Evolutionary conservation across 129 eudicot genomes (phyloP).

Genomic region (Artemisia annua): DNA sequence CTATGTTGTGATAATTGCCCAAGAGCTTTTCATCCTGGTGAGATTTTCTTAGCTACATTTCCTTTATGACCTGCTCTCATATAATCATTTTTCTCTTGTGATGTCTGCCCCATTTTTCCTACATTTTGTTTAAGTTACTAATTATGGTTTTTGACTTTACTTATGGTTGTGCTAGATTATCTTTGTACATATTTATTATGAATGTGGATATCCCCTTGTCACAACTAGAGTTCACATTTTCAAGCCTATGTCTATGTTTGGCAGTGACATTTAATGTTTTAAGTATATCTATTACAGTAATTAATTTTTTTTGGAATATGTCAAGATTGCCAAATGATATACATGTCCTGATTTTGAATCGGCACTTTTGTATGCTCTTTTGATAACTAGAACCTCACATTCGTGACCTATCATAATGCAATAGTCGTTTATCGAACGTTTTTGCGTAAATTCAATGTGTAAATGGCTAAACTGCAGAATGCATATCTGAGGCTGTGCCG

Average conservation of each 20-base stretch:
- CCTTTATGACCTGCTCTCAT: not conserved
- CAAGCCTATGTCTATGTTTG: not conserved
- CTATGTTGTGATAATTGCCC: slow-evolving; percentile 85
- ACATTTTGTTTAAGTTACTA: not conserved
- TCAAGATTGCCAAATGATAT: not conserved
- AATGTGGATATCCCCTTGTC: too few species aligned
- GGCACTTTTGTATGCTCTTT: not conserved
- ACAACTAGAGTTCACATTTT: too few species aligned
- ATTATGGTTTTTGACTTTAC: not conserved
- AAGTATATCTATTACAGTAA: not conserved
- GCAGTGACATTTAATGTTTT: not conserved
- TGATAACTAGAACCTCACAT: not conserved
- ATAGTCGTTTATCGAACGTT: not conserved
- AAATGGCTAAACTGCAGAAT: slow-evolving; percentile 54
- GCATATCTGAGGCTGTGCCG: slow-evolving; percentile 62
- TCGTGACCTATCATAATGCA: not conserved
- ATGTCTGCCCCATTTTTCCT: slow-evolving; percentile 1
- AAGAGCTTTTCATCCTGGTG: slow-evolving; percentile 82
- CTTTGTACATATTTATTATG: too few species aligned
- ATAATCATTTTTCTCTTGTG: not conserved
- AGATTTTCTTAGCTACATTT: slow-evolving; percentile 17
- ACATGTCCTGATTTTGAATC: not conserved
- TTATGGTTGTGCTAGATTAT: not conserved
- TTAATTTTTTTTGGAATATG: not conserved
- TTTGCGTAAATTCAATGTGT: slow-evolving; percentile 7